Base-by-base conservation (phyloP, 768 basidiomycete genomes). In the Trametes villosa region DNA sequence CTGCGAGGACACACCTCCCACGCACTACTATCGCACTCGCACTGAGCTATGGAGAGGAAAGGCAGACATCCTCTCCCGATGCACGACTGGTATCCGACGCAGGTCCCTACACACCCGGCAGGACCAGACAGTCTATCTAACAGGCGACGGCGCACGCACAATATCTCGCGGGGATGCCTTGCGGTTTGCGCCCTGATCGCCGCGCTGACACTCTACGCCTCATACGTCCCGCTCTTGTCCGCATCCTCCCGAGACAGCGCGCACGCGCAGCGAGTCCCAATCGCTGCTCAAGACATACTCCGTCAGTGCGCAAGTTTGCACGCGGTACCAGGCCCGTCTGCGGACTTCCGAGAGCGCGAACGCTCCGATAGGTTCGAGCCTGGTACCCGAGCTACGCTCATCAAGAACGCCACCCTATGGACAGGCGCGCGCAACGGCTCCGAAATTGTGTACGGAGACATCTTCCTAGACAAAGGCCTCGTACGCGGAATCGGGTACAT, bases 331-430 rank as follows among this genome's bases (percentile, higher is more conserved):
- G 72, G 71, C 6, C 72, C 74, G 11, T 67, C 75, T n/a, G 57
- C 49, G 12, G 65, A 69, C 38, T 77, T 77, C 55, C 45, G 56
- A 24, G 62, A 57, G 12, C 68, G 79, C 9, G 61, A 59, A 6
- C 62, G 42, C 41, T 90, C 88, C 3, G 90, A 92, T 67, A 75
- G 90, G 40, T 88, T 81, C 62, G 88, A 86, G 65, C 74, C 74
- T 4, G 90, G 87, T 1, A 91, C 89, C 0, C 79, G 79, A 36
- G 75, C 88, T 1, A 86, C 86, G 20, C 78, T 87, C 64, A 86
- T 96, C 64, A 79, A 80, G 67, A 91, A 94, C 70, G 89, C 85
- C 3, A 83, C 84, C 40, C 79, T 91, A 49, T 80, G 88, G 77
- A 83, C 86, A 2, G 88, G 88, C 24, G 81, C 77, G 34, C 71